Evolutionary conservation across 371 early-diverging fungal genomes (phyloP).

Genomic region (Zopfochytrium polystomum): DNA sequence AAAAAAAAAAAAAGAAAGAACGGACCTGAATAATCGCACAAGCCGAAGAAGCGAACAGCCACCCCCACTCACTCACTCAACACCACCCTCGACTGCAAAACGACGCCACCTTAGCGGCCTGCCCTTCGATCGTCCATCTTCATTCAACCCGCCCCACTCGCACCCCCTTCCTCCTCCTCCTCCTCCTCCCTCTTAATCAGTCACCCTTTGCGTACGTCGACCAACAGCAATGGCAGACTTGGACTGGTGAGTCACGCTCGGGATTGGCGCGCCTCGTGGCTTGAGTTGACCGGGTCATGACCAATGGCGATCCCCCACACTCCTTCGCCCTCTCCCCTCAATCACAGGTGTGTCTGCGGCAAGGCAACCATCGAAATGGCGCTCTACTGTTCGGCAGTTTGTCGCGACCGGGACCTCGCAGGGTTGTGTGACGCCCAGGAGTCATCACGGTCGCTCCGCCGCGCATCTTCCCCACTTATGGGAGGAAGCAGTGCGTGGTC

Average conservation of each 20-base stretch:
- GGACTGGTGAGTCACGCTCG: slow-evolving; percentile 5
- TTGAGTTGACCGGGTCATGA: not conserved
- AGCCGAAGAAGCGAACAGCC: too few relatives aligned
- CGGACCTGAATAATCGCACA: too few relatives aligned
- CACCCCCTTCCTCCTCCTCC: not conserved
- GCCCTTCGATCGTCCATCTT: too few relatives aligned
- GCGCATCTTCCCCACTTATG: not conserved
- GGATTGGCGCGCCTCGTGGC: too few relatives aligned
- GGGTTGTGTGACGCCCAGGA: not conserved
- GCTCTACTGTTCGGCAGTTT: not conserved
- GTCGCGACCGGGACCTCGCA: not conserved
- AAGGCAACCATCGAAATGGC: slow-evolving; percentile 4
- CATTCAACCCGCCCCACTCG: too few relatives aligned
- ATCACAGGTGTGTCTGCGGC: slow-evolving; percentile 5
- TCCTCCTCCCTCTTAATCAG: not conserved
- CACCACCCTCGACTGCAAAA: too few relatives aligned
- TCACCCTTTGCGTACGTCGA: too few relatives aligned
- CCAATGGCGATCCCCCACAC: too few relatives aligned
- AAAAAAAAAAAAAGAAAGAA: too few relatives aligned
- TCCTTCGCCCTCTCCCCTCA: slow-evolving; percentile 7
- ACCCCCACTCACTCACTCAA: too few relatives aligned
- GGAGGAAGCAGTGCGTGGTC: not conserved
- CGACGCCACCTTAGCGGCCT: too few relatives aligned
- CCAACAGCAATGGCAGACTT: slow-evolving; percentile 1
- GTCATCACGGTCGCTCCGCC: not conserved